Evolutionary conservation across 1,139 yeast genomes (phyloP), one percentile per base, ranked within the genome.

Genomic region (Scheffersomyces parashehatae): DNA sequence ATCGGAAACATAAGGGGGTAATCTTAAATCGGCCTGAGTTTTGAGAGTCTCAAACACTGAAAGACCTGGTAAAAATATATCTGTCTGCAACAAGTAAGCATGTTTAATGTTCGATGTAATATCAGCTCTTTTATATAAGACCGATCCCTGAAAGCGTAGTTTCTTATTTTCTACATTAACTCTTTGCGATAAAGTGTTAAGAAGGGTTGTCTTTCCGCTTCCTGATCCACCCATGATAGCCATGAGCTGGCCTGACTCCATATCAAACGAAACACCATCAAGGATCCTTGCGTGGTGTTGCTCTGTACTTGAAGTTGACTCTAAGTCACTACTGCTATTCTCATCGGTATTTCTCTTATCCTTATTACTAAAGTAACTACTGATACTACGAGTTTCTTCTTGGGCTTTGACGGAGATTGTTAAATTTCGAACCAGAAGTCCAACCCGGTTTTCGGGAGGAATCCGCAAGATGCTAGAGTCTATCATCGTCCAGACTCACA

Each of bases 161-260:
- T 56, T 61, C 37, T 62, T 64, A 44, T 70, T 67, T 36, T 50
- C 55, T 3, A 62, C 59, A 39, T 70, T 72, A 3, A 82, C 74
- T 46, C 91, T 64, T 39, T 82, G 77, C 0, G 96, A 88, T 46
- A 89, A 64, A 0, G 83, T 80, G 54, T 89, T 88, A 29, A 89
- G 68, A 35, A 89, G 61, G 0, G 96, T 87, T 0, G 96, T 89
- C 58, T 89, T 89, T 4, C 96, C 96, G 5, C 90, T 81, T 0
- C 96, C 96, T 0, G 95, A 83, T 0, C 95, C 91, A 3, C 95
- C 95, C 69, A 86, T 77, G 28, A 87, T 83, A 4, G 93, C 93
- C 66, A 85, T 74, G 50, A 79, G 64, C 38, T 75, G 70, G 33
- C 79, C 82, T 1, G 71, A 54, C 0, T 78, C 75, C 9, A 85